Conservation (phyloP, 2,329 filamentous ascomycete genomes). For the Sporothrix pseudoabietina region DNA sequence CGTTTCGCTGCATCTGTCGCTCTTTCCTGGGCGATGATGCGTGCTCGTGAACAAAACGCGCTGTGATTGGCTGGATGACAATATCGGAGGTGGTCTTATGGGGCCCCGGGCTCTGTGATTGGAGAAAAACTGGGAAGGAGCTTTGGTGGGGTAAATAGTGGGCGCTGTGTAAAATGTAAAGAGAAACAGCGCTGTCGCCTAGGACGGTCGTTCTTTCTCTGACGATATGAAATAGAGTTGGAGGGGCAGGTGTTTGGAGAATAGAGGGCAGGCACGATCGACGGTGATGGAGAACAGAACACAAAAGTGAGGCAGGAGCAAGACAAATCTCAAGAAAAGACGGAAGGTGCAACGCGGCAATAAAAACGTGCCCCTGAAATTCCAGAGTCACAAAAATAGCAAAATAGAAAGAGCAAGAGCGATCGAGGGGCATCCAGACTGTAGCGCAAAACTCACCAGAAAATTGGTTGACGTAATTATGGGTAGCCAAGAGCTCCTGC, state of each 20-base stretch:
- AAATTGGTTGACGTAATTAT: conserved; percentile 21
- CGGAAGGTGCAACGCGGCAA: not conserved
- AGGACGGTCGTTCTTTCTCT: conserved; percentile 1
- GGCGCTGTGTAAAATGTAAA: conserved; percentile 22
- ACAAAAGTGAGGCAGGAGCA: not conserved
- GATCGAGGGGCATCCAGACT: conserved; percentile 1
- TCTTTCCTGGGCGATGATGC: conserved; percentile 33
- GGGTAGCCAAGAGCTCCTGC: conserved; percentile 15
- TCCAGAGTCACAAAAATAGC: not conserved
- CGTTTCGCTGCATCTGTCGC: conserved; percentile 34
- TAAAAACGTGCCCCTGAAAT: not conserved
- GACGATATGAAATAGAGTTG: not conserved
- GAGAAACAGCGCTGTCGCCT: conserved; percentile 11
- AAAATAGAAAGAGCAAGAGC: not conserved
- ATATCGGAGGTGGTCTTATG: conserved; percentile 7
- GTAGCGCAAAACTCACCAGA: conserved; percentile 12
- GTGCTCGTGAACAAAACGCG: not conserved
- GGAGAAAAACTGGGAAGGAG: conserved; percentile 19
- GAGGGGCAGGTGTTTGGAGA: not conserved
- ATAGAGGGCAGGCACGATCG: not conserved
- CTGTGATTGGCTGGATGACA: conserved; percentile 28
- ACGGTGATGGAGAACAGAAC: not conserved
- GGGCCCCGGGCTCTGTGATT: conserved; percentile 22
- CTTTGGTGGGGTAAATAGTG: conserved; percentile 29
- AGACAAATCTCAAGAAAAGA: not conserved